Conservation (phyloP, 495 filamentous ascomycete species). For the Chaetomium cochliodes region DNA sequence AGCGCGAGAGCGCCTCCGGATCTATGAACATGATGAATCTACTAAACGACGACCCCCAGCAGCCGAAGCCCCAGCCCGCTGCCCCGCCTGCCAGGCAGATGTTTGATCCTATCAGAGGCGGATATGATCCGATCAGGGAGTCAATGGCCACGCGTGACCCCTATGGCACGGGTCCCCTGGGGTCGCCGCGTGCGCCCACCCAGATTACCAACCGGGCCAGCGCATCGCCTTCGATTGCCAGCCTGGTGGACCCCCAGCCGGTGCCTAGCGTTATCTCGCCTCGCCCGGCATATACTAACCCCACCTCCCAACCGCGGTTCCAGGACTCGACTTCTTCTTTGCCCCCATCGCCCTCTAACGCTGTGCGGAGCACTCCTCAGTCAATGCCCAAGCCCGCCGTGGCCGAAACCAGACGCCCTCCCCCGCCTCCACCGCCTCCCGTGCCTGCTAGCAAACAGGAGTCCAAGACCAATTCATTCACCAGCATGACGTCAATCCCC, state of each 20-base stretch:
- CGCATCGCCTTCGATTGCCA: conserved; percentile 85
- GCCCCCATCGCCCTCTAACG: conserved; percentile 36
- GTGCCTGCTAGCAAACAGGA: conserved; percentile 22
- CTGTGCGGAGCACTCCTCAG: conserved; percentile 30
- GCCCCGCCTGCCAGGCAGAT: conserved; percentile 67
- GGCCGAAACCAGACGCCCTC: conserved; percentile 38
- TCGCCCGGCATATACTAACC: conserved; percentile 42
- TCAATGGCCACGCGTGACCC: conserved; percentile 49
- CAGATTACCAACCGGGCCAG: conserved; percentile 65
- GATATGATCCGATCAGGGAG: conserved; percentile 58
- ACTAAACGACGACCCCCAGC: conserved; percentile 49
- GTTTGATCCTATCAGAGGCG: conserved; percentile 82
- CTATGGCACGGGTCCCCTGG: conserved; percentile 53
- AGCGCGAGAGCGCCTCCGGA: conserved; percentile 41
- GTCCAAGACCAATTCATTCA: conserved; percentile 42
- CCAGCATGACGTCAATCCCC: conserved; percentile 36
- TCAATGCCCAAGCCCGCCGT: conserved; percentile 39
- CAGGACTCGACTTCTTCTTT: conserved; percentile 33
- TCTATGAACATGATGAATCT: conserved; percentile 55
- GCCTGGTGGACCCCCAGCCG: conserved; percentile 75
- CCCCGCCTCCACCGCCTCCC: conserved; percentile 33
- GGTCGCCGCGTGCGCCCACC: conserved; percentile 53
- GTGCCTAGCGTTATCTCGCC: conserved; percentile 46
- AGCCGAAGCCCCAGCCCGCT: conserved; percentile 34
- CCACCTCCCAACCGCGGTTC: conserved; percentile 30